Conservation (phyloP, 2,329 filamentous ascomycete species). For the Fusarium albidum region DNA sequence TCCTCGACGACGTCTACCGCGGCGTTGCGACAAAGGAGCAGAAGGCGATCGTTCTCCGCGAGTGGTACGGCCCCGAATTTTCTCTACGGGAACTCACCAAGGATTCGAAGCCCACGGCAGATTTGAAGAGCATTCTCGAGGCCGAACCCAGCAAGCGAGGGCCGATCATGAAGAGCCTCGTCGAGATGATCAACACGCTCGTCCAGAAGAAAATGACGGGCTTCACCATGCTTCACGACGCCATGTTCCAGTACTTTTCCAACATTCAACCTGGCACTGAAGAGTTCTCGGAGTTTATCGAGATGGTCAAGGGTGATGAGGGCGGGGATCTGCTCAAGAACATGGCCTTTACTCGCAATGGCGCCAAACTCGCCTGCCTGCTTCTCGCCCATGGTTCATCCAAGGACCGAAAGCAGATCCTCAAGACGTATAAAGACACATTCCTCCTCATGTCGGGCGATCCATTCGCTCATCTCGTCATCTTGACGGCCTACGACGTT, state of each 20-base stretch:
- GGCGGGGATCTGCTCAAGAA: constrained; percentile 92
- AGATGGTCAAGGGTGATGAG: constrained; percentile 91
- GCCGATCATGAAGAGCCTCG: constrained; percentile 85
- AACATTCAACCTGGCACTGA: constrained; percentile 79
- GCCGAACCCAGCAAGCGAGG: constrained; percentile 84
- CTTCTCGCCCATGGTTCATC: constrained; percentile 84
- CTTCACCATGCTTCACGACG: constrained; percentile 97
- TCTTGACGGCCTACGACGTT: constrained; percentile 88
- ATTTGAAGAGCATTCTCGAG: constrained; percentile 78
- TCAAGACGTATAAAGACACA: constrained; percentile 90
- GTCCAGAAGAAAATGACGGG: constrained; percentile 97
- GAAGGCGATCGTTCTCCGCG: constrained; percentile 83
- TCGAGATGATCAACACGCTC: constrained; percentile 88
- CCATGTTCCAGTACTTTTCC: constrained; percentile 95
- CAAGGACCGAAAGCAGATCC: constrained; percentile 90
- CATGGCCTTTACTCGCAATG: constrained; percentile 92
- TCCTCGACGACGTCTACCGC: constrained; percentile 95
- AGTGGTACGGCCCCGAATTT: constrained; percentile 98
- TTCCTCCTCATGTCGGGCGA: constrained; percentile 87
- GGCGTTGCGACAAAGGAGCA: constrained; percentile 86
- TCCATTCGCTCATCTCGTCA: constrained; percentile 77
- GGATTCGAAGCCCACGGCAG: constrained; percentile 66
- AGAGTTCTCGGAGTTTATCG: constrained; percentile 86
- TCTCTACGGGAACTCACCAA: constrained; percentile 73
- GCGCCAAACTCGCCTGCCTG: constrained; percentile 81